Evolutionary conservation across 805 yeast genomes (phyloP), one percentile per base, ranked within the genome.

Genomic region (Ogataea minuta): DNA sequence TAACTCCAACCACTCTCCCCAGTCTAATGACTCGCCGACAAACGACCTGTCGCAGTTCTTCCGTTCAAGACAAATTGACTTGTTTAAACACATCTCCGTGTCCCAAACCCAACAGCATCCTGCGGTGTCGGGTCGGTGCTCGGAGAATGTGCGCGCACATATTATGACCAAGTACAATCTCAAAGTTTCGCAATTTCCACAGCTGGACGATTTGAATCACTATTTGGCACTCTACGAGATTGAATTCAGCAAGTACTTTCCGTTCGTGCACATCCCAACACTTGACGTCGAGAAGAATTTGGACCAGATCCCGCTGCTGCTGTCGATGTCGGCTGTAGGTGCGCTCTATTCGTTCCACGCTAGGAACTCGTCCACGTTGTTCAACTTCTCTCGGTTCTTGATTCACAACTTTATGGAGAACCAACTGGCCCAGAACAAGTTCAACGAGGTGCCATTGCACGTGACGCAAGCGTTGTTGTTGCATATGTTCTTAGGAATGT

Each of bases 241-340:
- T 36, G 89, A 87, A 54, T 89, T 88, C 62, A 84, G 84, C 64
- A 77, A 76, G 40, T 89, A 84, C 57, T 82, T 87, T 62, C 90
- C 95, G 16, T 88, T 89, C 57, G 76, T 90, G 46, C 96, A 89
- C 62, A 64, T 84, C 31, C 85, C 86, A 14, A 74, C 74, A 34
- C 70, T 76, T 45, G 63, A 66, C 33, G 71, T 57, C 19, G 66
- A 65, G 68, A 64, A 72, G 57, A 56, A 72, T 62, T 60, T 79
- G 57, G 59, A 79, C 55, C 66, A 70, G 55, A 68, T 74, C 36
- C 90, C 95, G 2, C 68, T 90, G 31, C 58, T 87, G 5, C 66
- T 89, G 39, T 78, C 95, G 2, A 84, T 89, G 76, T 84, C 93
- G 1, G 82, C 95, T 11, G 77, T 90, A 42, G 98, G 98, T 29